These are phyloP conservation scores for Mycena vitilis DNA, from an alignment of 768 basidiomycete genomes.

Conservation along the genomic window DNA sequence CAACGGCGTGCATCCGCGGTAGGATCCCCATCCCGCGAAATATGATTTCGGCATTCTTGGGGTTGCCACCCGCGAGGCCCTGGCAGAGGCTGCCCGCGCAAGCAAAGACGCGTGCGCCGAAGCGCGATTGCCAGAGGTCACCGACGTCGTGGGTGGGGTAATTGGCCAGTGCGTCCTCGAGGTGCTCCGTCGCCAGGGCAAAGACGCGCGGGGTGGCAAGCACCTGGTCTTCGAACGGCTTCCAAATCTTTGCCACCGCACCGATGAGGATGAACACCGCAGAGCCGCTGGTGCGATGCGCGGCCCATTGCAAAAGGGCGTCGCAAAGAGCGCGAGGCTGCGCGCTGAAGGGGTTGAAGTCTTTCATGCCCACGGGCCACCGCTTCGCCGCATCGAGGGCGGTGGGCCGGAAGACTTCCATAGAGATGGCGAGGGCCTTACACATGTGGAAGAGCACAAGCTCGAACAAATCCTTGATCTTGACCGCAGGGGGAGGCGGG, in stretches of 20 bases:
- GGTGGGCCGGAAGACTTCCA: neutral
- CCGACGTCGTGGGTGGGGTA: neutral
- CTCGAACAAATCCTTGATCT: slow-evolving; percentile 1
- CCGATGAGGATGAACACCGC: slow-evolving; percentile 7
- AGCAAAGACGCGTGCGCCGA: neutral
- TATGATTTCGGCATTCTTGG: neutral
- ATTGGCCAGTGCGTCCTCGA: neutral
- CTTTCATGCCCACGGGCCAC: neutral
- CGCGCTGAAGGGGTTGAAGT: neutral
- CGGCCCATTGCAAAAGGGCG: neutral
- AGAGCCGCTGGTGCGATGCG: neutral
- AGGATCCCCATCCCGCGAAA: neutral
- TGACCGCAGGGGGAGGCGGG: neutral
- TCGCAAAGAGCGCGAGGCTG: neutral
- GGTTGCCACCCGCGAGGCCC: neutral
- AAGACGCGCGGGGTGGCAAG: neutral
- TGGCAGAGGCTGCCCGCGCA: neutral
- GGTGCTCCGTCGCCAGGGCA: slow-evolving; percentile 9
- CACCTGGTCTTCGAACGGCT: neutral
- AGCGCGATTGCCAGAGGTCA: neutral
- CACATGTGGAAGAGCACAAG: slow-evolving; percentile 1
- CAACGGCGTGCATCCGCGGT: neutral
- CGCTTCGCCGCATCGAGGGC: neutral
- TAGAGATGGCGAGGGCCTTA: neutral
- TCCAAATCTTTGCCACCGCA: neutral